Evolutionary conservation across 2,329 filamentous ascomycete species (phyloP), one percentile per base, ranked within the genome.

Genomic region (Nemania sp.): DNA sequence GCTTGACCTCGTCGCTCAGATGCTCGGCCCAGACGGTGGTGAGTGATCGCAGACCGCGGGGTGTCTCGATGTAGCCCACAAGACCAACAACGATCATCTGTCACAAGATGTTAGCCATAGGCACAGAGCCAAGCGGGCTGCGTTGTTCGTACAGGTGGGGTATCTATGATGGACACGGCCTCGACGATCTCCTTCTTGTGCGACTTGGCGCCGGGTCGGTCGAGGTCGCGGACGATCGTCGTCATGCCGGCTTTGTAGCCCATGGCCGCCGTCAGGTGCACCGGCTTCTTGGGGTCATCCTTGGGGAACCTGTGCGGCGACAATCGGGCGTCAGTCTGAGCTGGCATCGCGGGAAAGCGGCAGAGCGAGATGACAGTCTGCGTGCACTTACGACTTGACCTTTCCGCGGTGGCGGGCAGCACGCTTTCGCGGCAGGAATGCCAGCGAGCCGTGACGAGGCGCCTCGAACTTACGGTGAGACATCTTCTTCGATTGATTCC

Each of bases 241-340:
- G 91, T 97, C 94, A 99, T 99, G 78, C 94, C 94, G 76, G 94
- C 94, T 91, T 99, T 99, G 88, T 99, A 99, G 77, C 94, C 94
- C 88, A 97, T 92, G 73, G 91, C 81, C 73, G 94, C 94, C 64
- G 94, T 99, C 73, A 99, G 86, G 86, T 99, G 94, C 78, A 97
- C 91, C 73, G 92, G 90, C 88, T 97, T 96, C 90, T 97, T 97
- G 74, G 91, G 83, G 85, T 99, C 92, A 90, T 99, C 94, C 89
- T 97, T 97, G 75, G 94, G 94, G 88, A 99, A 99, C 80, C 91
- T 95, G 73, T 69, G 52, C 6, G 34, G 42, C 24, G 56, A 63
- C 60, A n/a, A n/a, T n/a, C n/a, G 51, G 54, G 36, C 15, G 53
- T 66, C 45, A 67, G 63, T 5, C 33, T n/a, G n/a, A n/a, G 55